phyloP scores from a whole-genome alignment of 148 eudicot genomes.

The Gaultheria prostrata region DNA sequence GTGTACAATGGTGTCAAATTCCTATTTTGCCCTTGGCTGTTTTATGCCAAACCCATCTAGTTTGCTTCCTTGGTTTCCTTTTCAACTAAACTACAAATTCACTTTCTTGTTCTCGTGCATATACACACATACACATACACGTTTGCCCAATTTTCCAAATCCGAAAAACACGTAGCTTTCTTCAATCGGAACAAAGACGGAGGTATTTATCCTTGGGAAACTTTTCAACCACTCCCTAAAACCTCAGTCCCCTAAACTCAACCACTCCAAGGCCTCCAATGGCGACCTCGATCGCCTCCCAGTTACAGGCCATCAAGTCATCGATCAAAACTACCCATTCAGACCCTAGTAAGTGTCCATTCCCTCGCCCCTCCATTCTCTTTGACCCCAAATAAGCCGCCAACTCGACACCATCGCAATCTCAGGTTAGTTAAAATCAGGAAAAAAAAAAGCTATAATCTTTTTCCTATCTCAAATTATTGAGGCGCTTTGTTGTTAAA shows the following conservation, averaged over 20 bases:
- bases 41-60: no score
- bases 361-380: constrained; percentile 74
- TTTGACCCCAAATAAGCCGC: constrained; percentile 79
- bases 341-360: constrained; percentile 53
- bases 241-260: neutral
- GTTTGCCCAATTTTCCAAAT: neutral
- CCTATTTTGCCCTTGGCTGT: no score
- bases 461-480: neutral
- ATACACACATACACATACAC: no score
- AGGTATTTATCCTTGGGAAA: constrained; percentile 69
- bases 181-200: constrained; percentile 80
- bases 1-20: no score
- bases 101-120: neutral
- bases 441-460: neutral
- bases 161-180: constrained; percentile 55
- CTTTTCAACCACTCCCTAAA: constrained; percentile 28
- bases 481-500: neutral
- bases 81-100: neutral
- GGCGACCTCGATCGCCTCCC: constrained; percentile 55
- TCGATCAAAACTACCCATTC: constrained; percentile 30
- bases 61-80: neutral
- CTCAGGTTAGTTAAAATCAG: constrained; percentile 36
- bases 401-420: constrained; percentile 68
- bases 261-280: constrained; percentile 2
- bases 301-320: constrained; percentile 54